Evolutionary conservation across 805 yeast genomes (phyloP).

Genomic region (Suhomyces faveliae): DNA sequence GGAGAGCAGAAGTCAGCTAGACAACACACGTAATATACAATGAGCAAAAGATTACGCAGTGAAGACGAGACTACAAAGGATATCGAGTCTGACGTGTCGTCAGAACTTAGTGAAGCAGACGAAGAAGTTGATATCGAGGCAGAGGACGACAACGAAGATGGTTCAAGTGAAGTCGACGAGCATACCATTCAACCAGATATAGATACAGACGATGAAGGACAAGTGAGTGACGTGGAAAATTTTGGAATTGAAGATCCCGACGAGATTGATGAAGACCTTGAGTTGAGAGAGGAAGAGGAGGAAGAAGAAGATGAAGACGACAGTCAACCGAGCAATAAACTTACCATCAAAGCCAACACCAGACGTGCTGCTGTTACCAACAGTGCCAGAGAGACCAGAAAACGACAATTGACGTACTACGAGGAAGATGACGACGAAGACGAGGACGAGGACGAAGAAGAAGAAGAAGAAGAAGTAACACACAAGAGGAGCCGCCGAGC

Average conservation of each 20-base stretch:
- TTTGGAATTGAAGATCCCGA: constrained; percentile 35
- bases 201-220: constrained; percentile 14
- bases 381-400: constrained; percentile 26
- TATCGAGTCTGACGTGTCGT: constrained; percentile 7
- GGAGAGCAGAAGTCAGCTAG: neutral
- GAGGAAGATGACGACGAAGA: constrained; percentile 34
- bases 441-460: constrained; percentile 15
- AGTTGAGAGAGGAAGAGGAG: constrained; percentile 28
- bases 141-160: constrained; percentile 1
- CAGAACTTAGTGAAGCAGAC: constrained; percentile 16
- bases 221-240: constrained; percentile 30
- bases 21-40: neutral
- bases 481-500: constrained; percentile 6
- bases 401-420: constrained; percentile 38
- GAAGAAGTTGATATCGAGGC: constrained; percentile 22
- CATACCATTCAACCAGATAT: neutral
- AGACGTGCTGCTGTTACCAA: constrained; percentile 2
- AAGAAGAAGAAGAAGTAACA: constrained; percentile 11
- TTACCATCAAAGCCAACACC: constrained; percentile 6
- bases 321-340: constrained; percentile 4
- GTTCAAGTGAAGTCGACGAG: constrained; percentile 14
- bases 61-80: constrained; percentile 1
- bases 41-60: neutral
- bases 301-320: constrained; percentile 22
- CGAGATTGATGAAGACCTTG: constrained; percentile 38